Evolutionary conservation across 1,284 basidiomycete species (phyloP).

Genomic region (Ustilago curta): DNA sequence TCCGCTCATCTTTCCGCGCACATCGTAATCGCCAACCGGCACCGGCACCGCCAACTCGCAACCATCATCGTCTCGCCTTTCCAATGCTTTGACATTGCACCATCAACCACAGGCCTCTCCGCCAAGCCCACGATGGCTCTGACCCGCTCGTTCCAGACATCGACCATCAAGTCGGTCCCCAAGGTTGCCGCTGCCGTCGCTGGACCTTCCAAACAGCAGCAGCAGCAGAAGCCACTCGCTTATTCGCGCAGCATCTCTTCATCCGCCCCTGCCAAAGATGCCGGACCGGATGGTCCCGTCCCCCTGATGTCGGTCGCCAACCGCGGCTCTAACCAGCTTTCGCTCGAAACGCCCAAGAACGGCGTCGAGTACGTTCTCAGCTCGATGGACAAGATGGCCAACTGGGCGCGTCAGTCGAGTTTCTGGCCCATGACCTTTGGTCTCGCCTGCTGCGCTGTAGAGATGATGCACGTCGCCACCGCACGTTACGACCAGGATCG

Average conservation of each 20-base stretch:
- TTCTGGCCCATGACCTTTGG: constrained; percentile 99
- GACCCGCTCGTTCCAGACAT: constrained; percentile 49
- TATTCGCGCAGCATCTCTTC: constrained; percentile 40
- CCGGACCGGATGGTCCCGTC: constrained; percentile 56
- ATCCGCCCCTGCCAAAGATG: constrained; percentile 33
- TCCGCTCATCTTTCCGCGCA: background rate
- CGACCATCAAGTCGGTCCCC: constrained; percentile 42
- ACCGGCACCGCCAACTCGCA: background rate
- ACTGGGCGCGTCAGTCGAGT: constrained; percentile 96
- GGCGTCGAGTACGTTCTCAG: constrained; percentile 96
- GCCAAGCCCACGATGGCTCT: constrained; percentile 43
- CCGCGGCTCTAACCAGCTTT: constrained; percentile 70
- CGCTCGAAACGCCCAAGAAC: constrained; percentile 88
- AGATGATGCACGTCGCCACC: constrained; percentile 91
- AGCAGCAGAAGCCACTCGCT: constrained; percentile 15
- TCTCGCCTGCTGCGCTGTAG: constrained; percentile 97
- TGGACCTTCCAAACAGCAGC: constrained; percentile 24
- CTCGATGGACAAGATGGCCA: constrained; percentile 94
- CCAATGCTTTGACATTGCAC: background rate
- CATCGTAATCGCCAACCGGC: background rate
- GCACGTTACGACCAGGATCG: constrained; percentile 99
- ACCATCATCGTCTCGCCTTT: background rate
- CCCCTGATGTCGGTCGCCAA: constrained; percentile 68
- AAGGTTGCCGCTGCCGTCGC: constrained; percentile 31
- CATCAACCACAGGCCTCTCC: constrained; percentile 29